Evolutionary conservation across 2,329 filamentous ascomycete genomes (phyloP), one percentile per base, ranked within the genome.

Genomic region (Diaporthe destruens): DNA sequence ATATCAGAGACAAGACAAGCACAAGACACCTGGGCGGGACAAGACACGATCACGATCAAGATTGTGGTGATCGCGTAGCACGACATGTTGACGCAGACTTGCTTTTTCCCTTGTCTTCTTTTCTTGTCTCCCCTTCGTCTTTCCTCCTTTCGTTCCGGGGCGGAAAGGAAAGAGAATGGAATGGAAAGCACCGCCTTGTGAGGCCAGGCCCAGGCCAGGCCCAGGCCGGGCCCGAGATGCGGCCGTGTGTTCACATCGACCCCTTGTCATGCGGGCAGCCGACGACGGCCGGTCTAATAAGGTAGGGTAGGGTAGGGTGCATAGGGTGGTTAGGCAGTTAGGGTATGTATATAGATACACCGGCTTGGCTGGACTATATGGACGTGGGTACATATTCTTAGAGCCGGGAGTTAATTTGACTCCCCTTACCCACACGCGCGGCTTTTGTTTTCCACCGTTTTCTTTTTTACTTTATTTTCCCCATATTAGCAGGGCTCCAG

Each of bases 341-440:
- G 29, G 29, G 29, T 39, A 39, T 39, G 2, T 9, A n/a, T n/a
- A n/a, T n/a, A n/a, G n/a, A n/a, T n/a, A 14, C 36, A 39, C 42
- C 56, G 42, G 42, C 14, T n/a, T 18, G n/a, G 12, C 20, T 39
- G 14, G 34, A 18, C 36, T 49, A 47, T 18, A 6, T 25, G 25
- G 57, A 39, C 18, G 25, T 25, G 32, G 18, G 7, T 16, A 29
- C 39, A 32, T 65, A 65, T 65, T 65, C 59, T 65, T 65, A 65
- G 59, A 65, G 23, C 42, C 59, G 59, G 59, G 29, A 49, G 18
- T 47, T 65, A 12, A 39, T 39, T 39, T 12, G 59, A 65, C 59
- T 65, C 44, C 59, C 59, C 59, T 65, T 65, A 65, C 59, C 59
- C 59, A 65, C 25, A 34, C 44, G 44, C 18, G 20, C 44, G 20